A percentile compares a stretch with the other conserved stretches of the same genome.
Conservation (phyloP, 345 rosid species). For the Rhizophora apiculata region DNA sequence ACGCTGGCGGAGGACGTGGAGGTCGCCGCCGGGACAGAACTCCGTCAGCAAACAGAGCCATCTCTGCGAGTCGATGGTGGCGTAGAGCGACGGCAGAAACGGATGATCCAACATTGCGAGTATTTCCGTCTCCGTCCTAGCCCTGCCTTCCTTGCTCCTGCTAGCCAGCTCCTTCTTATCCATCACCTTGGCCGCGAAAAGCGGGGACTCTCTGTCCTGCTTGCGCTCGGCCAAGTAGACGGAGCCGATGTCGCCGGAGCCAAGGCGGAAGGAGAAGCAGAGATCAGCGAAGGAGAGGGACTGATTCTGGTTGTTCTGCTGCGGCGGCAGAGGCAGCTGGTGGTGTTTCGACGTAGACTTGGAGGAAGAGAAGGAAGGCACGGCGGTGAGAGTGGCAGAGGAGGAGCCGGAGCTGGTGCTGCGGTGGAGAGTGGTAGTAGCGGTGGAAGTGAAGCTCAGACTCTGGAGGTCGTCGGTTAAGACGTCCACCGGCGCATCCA, state of each 20-base stretch:
- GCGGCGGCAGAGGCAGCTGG: too few species aligned
- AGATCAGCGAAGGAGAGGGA: constrained; percentile 70
- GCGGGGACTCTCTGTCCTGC: constrained; percentile 6
- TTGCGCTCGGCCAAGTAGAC: constrained; percentile 77
- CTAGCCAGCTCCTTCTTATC: constrained; percentile 81
- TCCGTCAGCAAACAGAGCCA: constrained; percentile 89
- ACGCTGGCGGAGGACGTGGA: constrained; percentile 90
- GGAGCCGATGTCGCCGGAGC: constrained; percentile 92
- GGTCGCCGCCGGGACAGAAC: constrained; percentile 98
- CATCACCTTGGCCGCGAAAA: constrained; percentile 85
- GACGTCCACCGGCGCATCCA: constrained; percentile 42
- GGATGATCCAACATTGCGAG: constrained; percentile 83
- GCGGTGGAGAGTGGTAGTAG: constrained; percentile 41
- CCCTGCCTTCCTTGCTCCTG: constrained; percentile 80
- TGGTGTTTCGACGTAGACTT: constrained; percentile 5
- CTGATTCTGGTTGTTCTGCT: neutral
- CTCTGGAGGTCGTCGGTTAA: constrained; percentile 87
- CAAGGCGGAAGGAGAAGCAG: constrained; percentile 72
- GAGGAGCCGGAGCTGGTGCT: constrained; percentile 71
- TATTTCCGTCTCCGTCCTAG: constrained; percentile 78
- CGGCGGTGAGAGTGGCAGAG: constrained; percentile 66
- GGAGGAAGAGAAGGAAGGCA: constrained; percentile 24
- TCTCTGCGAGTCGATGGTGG: constrained; percentile 62
- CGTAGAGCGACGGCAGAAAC: constrained; percentile 75
- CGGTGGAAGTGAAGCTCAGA: constrained; percentile 75